phyloP scores from a whole-genome alignment of 768 basidiomycete genomes.

The Gymnopilus junonius region DNA sequence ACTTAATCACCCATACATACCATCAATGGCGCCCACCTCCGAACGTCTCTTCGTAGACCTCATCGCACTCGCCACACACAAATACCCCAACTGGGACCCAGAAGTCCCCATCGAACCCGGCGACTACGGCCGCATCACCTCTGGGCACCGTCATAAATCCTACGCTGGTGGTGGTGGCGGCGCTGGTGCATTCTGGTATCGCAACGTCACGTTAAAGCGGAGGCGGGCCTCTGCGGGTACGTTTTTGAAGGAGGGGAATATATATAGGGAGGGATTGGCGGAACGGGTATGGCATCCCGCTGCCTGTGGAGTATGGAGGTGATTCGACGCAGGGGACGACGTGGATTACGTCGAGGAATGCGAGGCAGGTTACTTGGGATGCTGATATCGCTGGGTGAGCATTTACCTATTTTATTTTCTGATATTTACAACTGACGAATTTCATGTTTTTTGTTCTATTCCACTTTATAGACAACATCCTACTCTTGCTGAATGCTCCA shows the following conservation, averaged over 20 bases:
- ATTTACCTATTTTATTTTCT: neutral
- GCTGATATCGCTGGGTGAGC: conserved; percentile 16
- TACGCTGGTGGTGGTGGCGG: no score
- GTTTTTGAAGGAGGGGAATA: conserved; percentile 37
- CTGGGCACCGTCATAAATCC: no score
- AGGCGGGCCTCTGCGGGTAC: conserved; percentile 19
- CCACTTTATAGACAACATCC: conserved; percentile 25
- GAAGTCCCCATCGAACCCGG: conserved; percentile 32
- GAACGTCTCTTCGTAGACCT: conserved; percentile 35
- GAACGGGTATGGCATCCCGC: conserved; percentile 26
- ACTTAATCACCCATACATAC: neutral
- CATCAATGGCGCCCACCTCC: conserved; percentile 9
- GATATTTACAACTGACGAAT: no score
- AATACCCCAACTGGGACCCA: conserved; percentile 38
- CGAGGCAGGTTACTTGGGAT: conserved; percentile 23
- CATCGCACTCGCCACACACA: conserved; percentile 29
- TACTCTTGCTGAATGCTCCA: conserved; percentile 25
- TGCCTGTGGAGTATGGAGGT: conserved; percentile 23
- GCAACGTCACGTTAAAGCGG: no score
- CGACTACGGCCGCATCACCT: conserved; percentile 36
- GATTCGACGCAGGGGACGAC: conserved; percentile 23
- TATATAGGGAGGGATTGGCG: conserved; percentile 30
- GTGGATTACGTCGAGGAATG: conserved; percentile 33
- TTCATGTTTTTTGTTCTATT: neutral
- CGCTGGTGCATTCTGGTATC: conserved; percentile 29